These are phyloP conservation scores for Aspergillus asperescens DNA, from an alignment of 495 filamentous ascomycete species.

Conservation along the genomic window DNA sequence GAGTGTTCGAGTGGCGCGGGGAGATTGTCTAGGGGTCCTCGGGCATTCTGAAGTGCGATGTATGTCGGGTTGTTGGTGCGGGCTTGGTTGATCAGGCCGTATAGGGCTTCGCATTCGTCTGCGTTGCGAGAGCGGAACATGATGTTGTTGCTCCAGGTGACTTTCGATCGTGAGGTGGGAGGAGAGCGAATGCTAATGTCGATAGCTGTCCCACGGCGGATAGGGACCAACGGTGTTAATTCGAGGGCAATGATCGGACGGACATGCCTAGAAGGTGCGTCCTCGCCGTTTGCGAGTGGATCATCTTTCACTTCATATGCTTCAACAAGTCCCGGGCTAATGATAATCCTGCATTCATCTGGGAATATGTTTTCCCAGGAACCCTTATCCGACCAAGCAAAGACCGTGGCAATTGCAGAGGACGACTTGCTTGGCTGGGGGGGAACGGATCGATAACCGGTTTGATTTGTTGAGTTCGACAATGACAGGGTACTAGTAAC, in stretches of 20 bases:
- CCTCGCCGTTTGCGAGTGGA: conserved; percentile 17
- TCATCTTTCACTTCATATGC: conserved; percentile 61
- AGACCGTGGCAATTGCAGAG: conserved; percentile 71
- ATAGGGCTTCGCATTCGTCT: conserved; percentile 74
- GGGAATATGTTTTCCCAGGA: conserved; percentile 74
- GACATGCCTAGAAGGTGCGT: conserved; percentile 30
- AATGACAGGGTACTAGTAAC: conserved; percentile 55
- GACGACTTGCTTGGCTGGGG: conserved; percentile 49
- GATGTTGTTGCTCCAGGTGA: conserved; percentile 67
- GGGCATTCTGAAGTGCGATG: conserved; percentile 71
- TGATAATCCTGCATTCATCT: conserved; percentile 70
- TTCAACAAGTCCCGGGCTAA: conserved; percentile 82
- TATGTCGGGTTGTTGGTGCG: conserved; percentile 85
- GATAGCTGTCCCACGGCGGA: conserved; percentile 81
- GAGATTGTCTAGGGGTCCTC: conserved; percentile 38
- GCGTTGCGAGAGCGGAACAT: conserved; percentile 81
- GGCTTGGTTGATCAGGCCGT: conserved; percentile 74
- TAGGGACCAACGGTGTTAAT: conserved; percentile 80
- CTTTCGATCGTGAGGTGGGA: conserved; percentile 62
- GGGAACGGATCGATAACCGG: conserved; percentile 54
- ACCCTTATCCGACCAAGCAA: conserved; percentile 77
- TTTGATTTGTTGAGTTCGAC: conserved; percentile 73
- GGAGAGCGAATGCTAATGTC: conserved; percentile 91
- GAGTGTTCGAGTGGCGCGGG: conserved; percentile 27
- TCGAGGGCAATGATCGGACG: conserved; percentile 71